Evolutionary conservation across 2,329 filamentous ascomycete species (phyloP), one percentile per base, ranked within the genome.

Genomic region (Colletotrichum chrysophilum): DNA sequence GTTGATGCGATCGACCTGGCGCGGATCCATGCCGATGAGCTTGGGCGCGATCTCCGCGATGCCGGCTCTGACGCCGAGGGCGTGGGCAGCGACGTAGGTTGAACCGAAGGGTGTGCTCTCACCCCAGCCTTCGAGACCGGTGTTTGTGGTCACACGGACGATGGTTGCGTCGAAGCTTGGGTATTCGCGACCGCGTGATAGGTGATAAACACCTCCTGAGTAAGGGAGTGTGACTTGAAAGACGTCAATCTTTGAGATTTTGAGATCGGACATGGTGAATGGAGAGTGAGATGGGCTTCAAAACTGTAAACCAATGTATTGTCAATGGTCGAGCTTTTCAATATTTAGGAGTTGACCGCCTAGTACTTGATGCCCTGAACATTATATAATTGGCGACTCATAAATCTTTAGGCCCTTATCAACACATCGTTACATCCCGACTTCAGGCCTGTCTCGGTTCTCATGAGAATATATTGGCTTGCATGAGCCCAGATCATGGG

Each of bases 21-120:
- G 65, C 21, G 65, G 65, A 0, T 67, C 65, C 36, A 67, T 28
- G 10, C 65, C 65, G 0, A 67, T 67, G 3, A 67, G 65, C 24
- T 67, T 43, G 38, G 34, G 65, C 0, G 65, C 65, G 0, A 55
- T 56, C 65, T 67, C 65, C 14, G 65, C 65, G 38, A 67, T 67
- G 26, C 65, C 65, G 65, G 65, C 36, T 7, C 38, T 9, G 34
- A 67, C 65, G 26, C 65, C 38, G 36, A 67, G 65, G 16, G 36
- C 65, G 43, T 67, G 65, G 0, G 38, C 65, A 0, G 65, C 65
- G 36, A 67, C 65, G 32, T 67, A 67, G 38, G 43, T 67, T 28
- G 65, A 67, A 1, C 65, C 65, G 24, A 67, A 67, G 10, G 65
- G 65, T n/a, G 43, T 67, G 65, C 65, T 67, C n/a, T 67, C 65